Evolutionary conservation across 164 flowering plant genomes (phyloP).

Genomic region (Tetrastigma voinierianum): DNA sequence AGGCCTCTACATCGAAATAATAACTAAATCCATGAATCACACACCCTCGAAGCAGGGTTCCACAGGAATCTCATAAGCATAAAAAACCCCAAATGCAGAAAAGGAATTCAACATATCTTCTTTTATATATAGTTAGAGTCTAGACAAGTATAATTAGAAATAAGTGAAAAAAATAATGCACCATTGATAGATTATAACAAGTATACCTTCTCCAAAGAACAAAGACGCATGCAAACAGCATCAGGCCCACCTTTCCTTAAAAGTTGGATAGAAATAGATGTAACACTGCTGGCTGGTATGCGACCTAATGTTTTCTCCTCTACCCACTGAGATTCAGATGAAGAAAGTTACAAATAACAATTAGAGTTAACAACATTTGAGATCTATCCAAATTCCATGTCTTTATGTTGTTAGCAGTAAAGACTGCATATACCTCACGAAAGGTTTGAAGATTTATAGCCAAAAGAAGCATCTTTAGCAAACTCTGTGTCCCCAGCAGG

Average conservation of each 20-base stretch:
- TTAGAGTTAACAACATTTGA: neutral
- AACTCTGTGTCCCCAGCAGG: slow-evolving; percentile 99
- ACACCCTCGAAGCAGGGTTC: too few species aligned
- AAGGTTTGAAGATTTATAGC: slow-evolving; percentile 90
- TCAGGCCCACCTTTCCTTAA: slow-evolving; percentile 83
- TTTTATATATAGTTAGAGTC: too few species aligned
- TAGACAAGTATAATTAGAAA: neutral
- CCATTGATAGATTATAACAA: neutral
- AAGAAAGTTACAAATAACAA: slow-evolving; percentile 1
- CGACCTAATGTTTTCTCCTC: slow-evolving; percentile 94
- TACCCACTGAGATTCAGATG: slow-evolving; percentile 62
- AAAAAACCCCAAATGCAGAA: too few species aligned
- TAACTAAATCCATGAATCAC: too few species aligned
- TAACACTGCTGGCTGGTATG: slow-evolving; percentile 63
- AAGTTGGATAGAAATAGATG: slow-evolving; percentile 79
- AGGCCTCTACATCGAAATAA: too few species aligned
- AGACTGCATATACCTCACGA: slow-evolving; percentile 64
- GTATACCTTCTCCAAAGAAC: slow-evolving; percentile 78
- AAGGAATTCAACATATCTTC: too few species aligned
- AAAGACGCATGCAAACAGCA: slow-evolving; percentile 85
- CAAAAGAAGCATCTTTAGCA: slow-evolving; percentile 97
- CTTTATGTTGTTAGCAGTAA: slow-evolving; percentile 1
- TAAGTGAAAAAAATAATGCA: neutral
- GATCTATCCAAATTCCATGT: neutral
- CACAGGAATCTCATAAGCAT: too few species aligned